phyloP scores from a whole-genome alignment of 108 stramenopile species.

The Nitzschia palea region DNA sequence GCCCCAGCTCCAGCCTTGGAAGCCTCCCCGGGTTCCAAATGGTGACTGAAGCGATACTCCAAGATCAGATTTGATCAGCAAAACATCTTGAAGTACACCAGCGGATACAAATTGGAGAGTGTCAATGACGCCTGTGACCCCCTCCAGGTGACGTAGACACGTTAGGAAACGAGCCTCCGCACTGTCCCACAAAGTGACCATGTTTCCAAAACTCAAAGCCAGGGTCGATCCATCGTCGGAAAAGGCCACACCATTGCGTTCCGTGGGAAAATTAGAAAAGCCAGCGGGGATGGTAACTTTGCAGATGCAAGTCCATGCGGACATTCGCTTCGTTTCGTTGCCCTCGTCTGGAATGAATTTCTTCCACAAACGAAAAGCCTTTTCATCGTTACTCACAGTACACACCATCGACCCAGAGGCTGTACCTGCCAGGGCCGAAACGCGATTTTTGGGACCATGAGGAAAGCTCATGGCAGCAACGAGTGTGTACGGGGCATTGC shows the following conservation, averaged over 20 bases:
- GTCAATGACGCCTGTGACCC: constrained; percentile 14
- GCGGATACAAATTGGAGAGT: constrained; percentile 39
- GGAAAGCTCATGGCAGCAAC: constrained; percentile 74
- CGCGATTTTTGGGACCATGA: constrained; percentile 60
- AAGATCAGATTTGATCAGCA: constrained; percentile 46
- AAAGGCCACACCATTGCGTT: constrained; percentile 49
- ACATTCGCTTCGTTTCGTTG: neutral
- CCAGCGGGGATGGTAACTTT: constrained; percentile 75
- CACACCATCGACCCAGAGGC: constrained; percentile 58
- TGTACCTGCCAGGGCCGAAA: constrained; percentile 60
- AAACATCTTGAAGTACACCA: constrained; percentile 49
- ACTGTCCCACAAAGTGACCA: constrained; percentile 79
- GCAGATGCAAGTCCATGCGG: constrained; percentile 71
- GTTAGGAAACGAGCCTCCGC: constrained; percentile 60
- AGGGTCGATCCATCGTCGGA: constrained; percentile 74
- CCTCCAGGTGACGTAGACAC: constrained; percentile 43
- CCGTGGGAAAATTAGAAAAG: constrained; percentile 49
- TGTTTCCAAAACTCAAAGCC: constrained; percentile 63
- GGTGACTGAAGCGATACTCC: constrained; percentile 59
- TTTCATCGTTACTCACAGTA: constrained; percentile 77
- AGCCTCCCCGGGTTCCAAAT: constrained; percentile 30
- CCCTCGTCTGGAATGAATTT: neutral
- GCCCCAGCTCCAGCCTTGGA: constrained; percentile 33
- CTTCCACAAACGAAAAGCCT: constrained; percentile 78
- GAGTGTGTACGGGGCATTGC: constrained; percentile 14